These are phyloP conservation scores for Aspergillus neotritici DNA, from an alignment of 2,329 filamentous ascomycete species.

Conservation along the genomic window DNA sequence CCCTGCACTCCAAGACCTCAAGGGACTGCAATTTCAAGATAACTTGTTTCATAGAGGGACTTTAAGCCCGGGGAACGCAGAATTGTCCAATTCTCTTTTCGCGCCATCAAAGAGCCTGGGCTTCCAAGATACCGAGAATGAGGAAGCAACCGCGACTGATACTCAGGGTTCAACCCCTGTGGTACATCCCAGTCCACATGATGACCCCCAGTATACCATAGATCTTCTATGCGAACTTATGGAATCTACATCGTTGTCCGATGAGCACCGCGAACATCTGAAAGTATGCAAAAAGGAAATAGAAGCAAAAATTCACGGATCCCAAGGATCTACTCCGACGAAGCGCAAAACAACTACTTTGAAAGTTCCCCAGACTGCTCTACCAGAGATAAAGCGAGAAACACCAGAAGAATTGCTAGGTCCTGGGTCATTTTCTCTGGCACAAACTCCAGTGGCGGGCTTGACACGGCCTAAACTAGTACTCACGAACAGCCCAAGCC, in stretches of 20 bases:
- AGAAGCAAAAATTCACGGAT: slow-evolving; percentile 7
- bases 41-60: too few relatives aligned
- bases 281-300: slow-evolving; percentile 15
- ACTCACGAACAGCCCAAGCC: neutral
- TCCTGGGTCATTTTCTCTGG: too few relatives aligned
- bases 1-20: slow-evolving; percentile 15
- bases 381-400: neutral
- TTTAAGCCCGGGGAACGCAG: too few relatives aligned
- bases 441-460: too few relatives aligned
- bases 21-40: slow-evolving; percentile 17
- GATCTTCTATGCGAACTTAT: slow-evolving; percentile 18
- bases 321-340: neutral
- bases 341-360: neutral
- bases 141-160: neutral
- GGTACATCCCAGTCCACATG: neutral
- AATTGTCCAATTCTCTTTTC: too few relatives aligned
- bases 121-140: neutral
- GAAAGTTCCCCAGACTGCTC: neutral
- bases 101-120: too few relatives aligned
- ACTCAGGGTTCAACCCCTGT: neutral
- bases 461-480: too few relatives aligned
- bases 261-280: slow-evolving; percentile 7
- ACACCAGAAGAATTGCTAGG: too few relatives aligned
- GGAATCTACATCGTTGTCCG: slow-evolving; percentile 8
- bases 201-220: slow-evolving; percentile 12